Evolutionary conservation across 202 grass and related monocot genomes (phyloP), one percentile per base, ranked within the genome.

Genomic region (Eragrostis tef): DNA sequence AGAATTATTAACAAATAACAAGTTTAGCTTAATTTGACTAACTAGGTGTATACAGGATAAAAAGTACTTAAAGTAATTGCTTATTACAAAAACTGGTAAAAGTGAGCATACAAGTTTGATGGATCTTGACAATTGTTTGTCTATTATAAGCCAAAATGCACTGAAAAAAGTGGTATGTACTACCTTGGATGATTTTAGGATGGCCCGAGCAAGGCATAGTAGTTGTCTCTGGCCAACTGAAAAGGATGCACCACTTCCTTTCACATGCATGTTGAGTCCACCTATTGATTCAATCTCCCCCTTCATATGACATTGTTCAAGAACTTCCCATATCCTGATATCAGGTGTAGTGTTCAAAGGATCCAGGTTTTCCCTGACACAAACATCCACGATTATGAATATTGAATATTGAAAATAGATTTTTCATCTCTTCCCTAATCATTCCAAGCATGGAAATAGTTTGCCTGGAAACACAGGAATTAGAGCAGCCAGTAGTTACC

Each of bases 241-340:
- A 89, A 94, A 98, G 12, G 90, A 86, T 57, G 59, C 74, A 49
- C 92, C 90, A 31, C 73, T 91, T 89, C 85, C 90, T 88, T 93
- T 93, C 25, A 98, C 84, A 91, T 86, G 83, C 58, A 98, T 64
- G 80, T 85, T 80, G 6, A 98, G 88, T 62, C 95, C 95, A 25
- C 92, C 94, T 67, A 80, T 81, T 75, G 70, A 89, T 87, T 94
- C 86, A 34, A 94, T 73, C 51, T 84, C 90, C 79, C 59, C 67
- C 50, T 94, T 98, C 62, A 98, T 98, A 84, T 94, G 92, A 26
- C 95, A 94, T 88, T 93, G 94, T 73, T 91, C 92, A 89, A 98
- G 95, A 80, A 81, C 92, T 78, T 93, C 90, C 94, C 95, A 98
- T 84, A 94, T 91, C 84, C 84, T 94, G 36, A 50, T 15, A 74